Evolutionary conservation across 176 grass and related monocot genomes (phyloP), one percentile per base, ranked within the genome.

Genomic region (Cenchrus purpureus): DNA sequence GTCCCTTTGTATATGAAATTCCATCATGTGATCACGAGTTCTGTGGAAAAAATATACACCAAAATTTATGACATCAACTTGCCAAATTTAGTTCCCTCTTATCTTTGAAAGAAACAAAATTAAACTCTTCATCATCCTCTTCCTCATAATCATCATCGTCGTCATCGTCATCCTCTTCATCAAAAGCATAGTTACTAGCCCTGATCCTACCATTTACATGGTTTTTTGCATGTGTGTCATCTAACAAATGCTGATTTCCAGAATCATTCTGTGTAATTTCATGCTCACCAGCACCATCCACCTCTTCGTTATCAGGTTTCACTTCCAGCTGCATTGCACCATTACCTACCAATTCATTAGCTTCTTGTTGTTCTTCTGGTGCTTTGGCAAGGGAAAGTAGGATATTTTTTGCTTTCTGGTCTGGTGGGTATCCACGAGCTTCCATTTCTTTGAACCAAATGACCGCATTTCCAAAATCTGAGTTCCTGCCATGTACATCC

Each of bases 381-480:
- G 80, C 86, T 80, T 89, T 86, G 37, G 91, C 89, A 50, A 98
- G 90, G 44, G 89, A 95, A 67, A 95, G 88, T 15, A 98, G 84
- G 77, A 95, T 92, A 55, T 92, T 95, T 84, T 94, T 94, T 50
- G 93, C 91, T 83, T 95, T 95, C 82, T 89, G 90, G 86, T 95
- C 96, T 77, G 89, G 85, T 76, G 89, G 83, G 73, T 86, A 89
- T 62, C 91, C 93, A 50, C 74, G 88, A 69, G 78, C 72, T 58
- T 82, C 89, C 93, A 98, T 98, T 85, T 98, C 85, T 51, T 92
- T 95, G 68, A 92, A 98, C 93, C 93, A 94, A 83, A 92, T 87
- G 51, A 86, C 88, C 28, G 93, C 96, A 73, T 92, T 90, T 73
- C 87, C 93, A 86, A 98, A 95, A 88, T 95, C 96, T 20, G 87